Percentiles rank a stretch among this genome's conserved stretches.
phyloP scores from a whole-genome alignment of 2,329 filamentous ascomycete genomes.

The Westerdykella sp. region DNA sequence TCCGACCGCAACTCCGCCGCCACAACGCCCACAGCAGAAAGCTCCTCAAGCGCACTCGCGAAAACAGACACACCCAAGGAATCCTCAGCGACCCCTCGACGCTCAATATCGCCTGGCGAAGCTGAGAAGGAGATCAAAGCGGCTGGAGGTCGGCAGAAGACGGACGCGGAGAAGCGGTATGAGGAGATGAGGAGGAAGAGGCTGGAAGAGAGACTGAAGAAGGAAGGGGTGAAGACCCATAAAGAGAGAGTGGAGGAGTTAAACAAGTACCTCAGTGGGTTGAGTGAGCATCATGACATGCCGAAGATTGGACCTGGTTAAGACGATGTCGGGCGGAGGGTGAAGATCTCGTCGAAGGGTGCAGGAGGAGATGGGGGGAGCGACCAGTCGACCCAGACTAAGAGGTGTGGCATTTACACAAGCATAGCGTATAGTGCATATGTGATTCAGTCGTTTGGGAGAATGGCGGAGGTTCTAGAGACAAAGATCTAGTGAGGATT shows the following conservation, averaged over 20 bases:
- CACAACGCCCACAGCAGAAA: constrained; percentile 10
- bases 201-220: constrained; percentile 72
- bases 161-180: constrained; percentile 73
- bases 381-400: too few relatives aligned
- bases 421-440: background rate
- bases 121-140: constrained; percentile 23
- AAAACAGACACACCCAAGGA: constrained; percentile 8
- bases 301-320: constrained; percentile 54
- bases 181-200: constrained; percentile 77
- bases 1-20: constrained; percentile 4
- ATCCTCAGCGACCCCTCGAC: constrained; percentile 17
- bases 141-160: constrained; percentile 53
- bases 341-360: too few relatives aligned
- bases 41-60: constrained; percentile 14
- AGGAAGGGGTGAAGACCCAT: constrained; percentile 89
- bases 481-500: too few relatives aligned
- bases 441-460: background rate
- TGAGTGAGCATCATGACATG: constrained; percentile 98
- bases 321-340: constrained; percentile 12
- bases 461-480: too few relatives aligned
- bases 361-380: too few relatives aligned
- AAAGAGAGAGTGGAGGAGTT: constrained; percentile 94
- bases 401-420: too few relatives aligned
- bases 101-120: constrained; percentile 30
- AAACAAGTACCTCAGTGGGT: constrained; percentile 82